phyloP scores from a whole-genome alignment of 164 flowering plant species.

The Chloranthus sessilifolius region DNA sequence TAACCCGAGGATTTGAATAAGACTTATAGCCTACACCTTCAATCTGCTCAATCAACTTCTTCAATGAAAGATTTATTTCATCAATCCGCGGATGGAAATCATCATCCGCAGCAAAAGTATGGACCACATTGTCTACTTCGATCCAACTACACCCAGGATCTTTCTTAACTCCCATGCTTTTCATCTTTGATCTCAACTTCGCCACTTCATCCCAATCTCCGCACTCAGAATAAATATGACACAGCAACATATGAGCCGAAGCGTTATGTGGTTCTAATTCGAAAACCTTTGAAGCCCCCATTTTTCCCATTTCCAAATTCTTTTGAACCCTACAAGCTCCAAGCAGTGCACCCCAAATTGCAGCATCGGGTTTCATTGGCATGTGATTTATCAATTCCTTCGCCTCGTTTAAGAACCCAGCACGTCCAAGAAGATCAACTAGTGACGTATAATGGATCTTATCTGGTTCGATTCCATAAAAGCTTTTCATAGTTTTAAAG shows the following conservation, averaged over 20 bases:
- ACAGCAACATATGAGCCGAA: constrained; percentile 8
- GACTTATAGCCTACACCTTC: constrained; percentile 3
- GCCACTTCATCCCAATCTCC: constrained; percentile 11
- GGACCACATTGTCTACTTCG: constrained; percentile 4
- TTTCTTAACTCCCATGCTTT: constrained; percentile 5
- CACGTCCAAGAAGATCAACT: constrained; percentile 18
- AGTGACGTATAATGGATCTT: constrained; percentile 12
- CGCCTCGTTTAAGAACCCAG: constrained; percentile 12
- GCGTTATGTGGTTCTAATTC: constrained; percentile 14
- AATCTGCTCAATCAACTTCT: constrained; percentile 9
- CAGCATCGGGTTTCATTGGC: constrained; percentile 10
- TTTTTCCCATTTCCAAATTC: constrained; percentile 5
- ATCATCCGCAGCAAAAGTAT: constrained; percentile 12
- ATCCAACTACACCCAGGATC: constrained; percentile 14
- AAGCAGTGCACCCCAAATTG: constrained; percentile 14
- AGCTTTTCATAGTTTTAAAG: constrained; percentile 6
- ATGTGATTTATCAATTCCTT: constrained; percentile 3
- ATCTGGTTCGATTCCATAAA: constrained; percentile 4
- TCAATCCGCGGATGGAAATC: constrained; percentile 9
- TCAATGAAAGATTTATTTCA: constrained; percentile 8
- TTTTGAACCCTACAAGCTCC: constrained; percentile 13
- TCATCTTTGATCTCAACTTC: constrained; percentile 4
- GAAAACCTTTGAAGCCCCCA: constrained; percentile 7
- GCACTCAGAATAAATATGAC: constrained; percentile 5
- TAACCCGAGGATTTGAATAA: constrained; percentile 1